These are phyloP conservation scores for Pulveroboletus sp. DNA, from an alignment of 768 basidiomycete species.

Conservation along the genomic window DNA sequence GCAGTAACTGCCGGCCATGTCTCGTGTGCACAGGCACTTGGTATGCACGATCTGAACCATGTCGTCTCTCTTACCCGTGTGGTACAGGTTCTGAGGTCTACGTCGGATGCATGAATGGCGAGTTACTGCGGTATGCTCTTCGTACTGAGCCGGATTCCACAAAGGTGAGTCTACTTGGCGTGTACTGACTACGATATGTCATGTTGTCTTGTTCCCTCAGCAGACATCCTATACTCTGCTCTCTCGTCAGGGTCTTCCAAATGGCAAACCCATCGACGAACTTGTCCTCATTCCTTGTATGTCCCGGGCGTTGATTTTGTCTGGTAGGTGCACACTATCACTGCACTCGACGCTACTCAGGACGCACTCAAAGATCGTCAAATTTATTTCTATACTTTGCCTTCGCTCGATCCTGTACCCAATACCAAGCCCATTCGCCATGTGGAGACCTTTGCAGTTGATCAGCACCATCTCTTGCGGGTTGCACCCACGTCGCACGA, in stretches of 20 bases:
- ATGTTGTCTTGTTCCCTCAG: constrained; percentile 24
- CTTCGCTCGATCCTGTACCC: constrained; percentile 67
- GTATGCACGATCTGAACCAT: constrained; percentile 28
- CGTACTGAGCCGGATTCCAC: constrained; percentile 49
- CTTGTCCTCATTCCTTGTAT: constrained; percentile 77
- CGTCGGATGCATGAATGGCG: constrained; percentile 80
- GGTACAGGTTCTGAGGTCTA: constrained; percentile 77
- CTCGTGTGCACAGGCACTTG: constrained; percentile 53
- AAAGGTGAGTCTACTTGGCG: constrained; percentile 34
- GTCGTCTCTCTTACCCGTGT: constrained; percentile 1
- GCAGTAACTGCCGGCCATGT: constrained; percentile 26
- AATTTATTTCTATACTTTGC: constrained; percentile 76
- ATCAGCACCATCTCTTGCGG: constrained; percentile 64
- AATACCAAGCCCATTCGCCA: constrained; percentile 77
- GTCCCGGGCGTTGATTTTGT: constrained; percentile 67
- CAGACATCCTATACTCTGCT: constrained; percentile 60
- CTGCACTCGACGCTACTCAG: constrained; percentile 1
- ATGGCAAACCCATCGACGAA: constrained; percentile 69
- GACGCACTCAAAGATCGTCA: constrained; percentile 42
- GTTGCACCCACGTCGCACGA: constrained; percentile 41
- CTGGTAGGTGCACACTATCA: constrained; percentile 45
- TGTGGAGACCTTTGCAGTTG: constrained; percentile 75
- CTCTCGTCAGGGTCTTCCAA: constrained; percentile 66
- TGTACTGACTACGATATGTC: background rate
- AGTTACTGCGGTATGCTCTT: constrained; percentile 73